Evolutionary conservation across 139 green algal species (phyloP).

Genomic region (Micractinium conductrix): DNA sequence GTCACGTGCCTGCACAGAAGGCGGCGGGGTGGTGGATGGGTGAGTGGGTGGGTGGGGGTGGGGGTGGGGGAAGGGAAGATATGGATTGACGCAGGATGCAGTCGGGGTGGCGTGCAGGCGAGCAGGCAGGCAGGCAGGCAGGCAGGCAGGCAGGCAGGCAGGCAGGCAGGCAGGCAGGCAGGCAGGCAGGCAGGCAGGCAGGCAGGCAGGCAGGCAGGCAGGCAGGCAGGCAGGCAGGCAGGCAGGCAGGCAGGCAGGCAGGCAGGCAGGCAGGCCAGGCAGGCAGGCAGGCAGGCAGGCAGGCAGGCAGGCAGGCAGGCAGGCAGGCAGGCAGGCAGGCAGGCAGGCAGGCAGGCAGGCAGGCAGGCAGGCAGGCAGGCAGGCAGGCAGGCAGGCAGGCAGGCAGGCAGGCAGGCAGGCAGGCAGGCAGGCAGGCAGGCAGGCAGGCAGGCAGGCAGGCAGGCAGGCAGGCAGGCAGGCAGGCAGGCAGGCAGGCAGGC

Average conservation of each 20-base stretch:
- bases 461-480: not conserved
- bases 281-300: not conserved
- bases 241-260: not conserved
- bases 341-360: not conserved
- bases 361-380: not conserved
- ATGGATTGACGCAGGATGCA: not conserved
- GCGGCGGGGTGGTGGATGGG: not conserved
- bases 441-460: not conserved
- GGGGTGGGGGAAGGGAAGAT: not conserved
- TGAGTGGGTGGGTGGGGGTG: too few species aligned
- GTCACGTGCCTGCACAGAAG: conserved; percentile 12
- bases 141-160: not conserved
- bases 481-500: not conserved
- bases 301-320: not conserved
- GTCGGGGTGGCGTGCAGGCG: not conserved
- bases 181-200: not conserved
- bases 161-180: not conserved
- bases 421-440: not conserved
- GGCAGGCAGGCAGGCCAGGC: too few species aligned
- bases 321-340: not conserved
- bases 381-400: not conserved
- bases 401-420: not conserved
- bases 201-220: not conserved
- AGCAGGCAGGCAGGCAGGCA: not conserved
- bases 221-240: not conserved